Base-by-base conservation (phyloP, 2,329 filamentous ascomycete species). In the Fusarium sp. region DNA sequence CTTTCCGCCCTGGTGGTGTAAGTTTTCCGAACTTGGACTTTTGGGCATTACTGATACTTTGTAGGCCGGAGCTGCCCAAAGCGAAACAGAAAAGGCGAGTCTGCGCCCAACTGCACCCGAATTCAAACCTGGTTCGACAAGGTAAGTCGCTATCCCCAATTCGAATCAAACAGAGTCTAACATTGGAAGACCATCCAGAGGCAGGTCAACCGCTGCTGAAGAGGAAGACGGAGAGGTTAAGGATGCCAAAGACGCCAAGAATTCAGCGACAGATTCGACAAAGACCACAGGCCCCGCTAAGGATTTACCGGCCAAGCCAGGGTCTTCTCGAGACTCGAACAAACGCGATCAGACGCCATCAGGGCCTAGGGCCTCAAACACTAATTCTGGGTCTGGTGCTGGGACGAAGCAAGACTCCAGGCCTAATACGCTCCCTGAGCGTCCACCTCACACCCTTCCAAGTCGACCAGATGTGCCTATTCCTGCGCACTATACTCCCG, bases 141-240 rank as follows among this genome's bases (percentile, higher is more conserved):
- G 79, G 83, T 83, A 78, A 62, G 73, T 71, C 16, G 57, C 10
- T n/a, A 11, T 18, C 8, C 6, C 10, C 11, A 6, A 20, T 13
- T 23, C 15, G 3, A 23, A 13, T n/a, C 5, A 18, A 46, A 60
- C 24, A 29, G 37, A 49, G n/a, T 33, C 55, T 71, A 57, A 73
- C 58, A 38, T 28, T 20, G 18, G 13, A 31, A 71, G 74, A 29
- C 38, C 54, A 35, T 38, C 57, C 26, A 48, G 46, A 43, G 57
- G 66, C 58, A 79, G 74, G 39, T 65, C 65, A 44, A 52, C 57
- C 2, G 59, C 78, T 15, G 77, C 77, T 3, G 89, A 91, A 64
- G 87, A 88, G 54, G 91, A 93, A 76, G 91, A 93, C 74, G 91
- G 91, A 21, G 91, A 93, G 76, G 90, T 93, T 24, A 87, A 89